Conservation (phyloP, 1,139 yeast species). For the Geotrichum fermentans region DNA sequence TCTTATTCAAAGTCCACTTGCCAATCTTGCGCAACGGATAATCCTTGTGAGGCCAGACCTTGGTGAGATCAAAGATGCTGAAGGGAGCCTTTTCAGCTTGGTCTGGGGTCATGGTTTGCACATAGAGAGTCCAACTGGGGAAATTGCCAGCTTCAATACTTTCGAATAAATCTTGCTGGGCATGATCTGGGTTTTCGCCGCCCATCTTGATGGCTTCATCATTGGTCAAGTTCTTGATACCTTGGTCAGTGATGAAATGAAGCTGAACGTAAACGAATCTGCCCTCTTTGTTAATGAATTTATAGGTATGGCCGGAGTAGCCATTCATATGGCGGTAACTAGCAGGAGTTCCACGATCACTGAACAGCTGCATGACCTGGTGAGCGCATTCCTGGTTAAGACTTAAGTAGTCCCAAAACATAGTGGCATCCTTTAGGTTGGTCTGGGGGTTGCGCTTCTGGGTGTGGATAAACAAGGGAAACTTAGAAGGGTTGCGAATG, state of each 20-base stretch:
- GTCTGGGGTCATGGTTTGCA: slow-evolving; percentile 69
- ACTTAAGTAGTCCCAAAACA: slow-evolving; percentile 66
- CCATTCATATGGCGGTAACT: slow-evolving; percentile 65
- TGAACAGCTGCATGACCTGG: slow-evolving; percentile 59
- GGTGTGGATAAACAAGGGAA: slow-evolving; percentile 88
- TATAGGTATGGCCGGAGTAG: slow-evolving; percentile 72
- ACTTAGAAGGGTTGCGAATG: slow-evolving; percentile 80
- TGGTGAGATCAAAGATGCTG: slow-evolving; percentile 66
- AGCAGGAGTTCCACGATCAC: slow-evolving; percentile 71
- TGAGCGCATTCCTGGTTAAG: slow-evolving; percentile 61
- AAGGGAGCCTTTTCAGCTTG: slow-evolving; percentile 52
- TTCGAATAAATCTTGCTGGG: slow-evolving; percentile 53
- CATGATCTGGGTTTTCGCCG: slow-evolving; percentile 60
- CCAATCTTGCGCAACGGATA: slow-evolving; percentile 75
- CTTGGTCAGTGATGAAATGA: slow-evolving; percentile 59
- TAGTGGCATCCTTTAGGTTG: slow-evolving; percentile 66
- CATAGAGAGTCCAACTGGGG: slow-evolving; percentile 63
- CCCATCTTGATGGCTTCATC: slow-evolving; percentile 55
- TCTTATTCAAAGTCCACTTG: slow-evolving; percentile 61
- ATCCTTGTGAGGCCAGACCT: slow-evolving; percentile 75
- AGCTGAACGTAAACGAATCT: slow-evolving; percentile 64
- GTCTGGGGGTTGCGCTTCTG: slow-evolving; percentile 82
- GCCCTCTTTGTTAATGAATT: slow-evolving; percentile 61
- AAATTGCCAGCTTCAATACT: slow-evolving; percentile 54
- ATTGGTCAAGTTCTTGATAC: slow-evolving; percentile 51